Evolutionary conservation across 1,284 basidiomycete species (phyloP).

Genomic region (Phellopilus nigrolimitatus): DNA sequence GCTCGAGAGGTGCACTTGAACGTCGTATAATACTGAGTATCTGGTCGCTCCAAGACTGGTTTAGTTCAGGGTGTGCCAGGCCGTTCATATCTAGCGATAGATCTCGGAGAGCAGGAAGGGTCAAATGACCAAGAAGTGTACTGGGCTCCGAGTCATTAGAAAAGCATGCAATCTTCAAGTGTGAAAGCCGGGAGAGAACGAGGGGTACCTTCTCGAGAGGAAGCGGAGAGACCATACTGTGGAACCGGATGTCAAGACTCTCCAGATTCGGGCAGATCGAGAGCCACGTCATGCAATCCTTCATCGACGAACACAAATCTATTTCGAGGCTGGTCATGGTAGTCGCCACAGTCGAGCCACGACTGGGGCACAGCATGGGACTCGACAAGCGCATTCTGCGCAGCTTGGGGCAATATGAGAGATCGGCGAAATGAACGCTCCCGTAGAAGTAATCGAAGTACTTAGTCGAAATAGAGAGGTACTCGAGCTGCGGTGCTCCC

Average conservation of each 20-base stretch:
- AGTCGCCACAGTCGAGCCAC: neutral
- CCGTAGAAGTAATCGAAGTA: constrained; percentile 18
- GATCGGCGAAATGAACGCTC: constrained; percentile 10
- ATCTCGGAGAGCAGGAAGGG: constrained; percentile 7
- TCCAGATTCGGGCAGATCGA: constrained; percentile 15
- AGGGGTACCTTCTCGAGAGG: constrained; percentile 3
- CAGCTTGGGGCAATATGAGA: constrained; percentile 12
- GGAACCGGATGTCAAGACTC: constrained; percentile 9
- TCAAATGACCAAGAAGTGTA: constrained; percentile 11
- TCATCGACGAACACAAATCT: constrained; percentile 9
- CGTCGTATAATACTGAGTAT: constrained; percentile 5
- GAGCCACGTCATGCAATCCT: constrained; percentile 14
- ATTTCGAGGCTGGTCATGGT: constrained; percentile 15
- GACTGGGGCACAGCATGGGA: constrained; percentile 11
- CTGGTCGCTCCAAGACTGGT: constrained; percentile 7
- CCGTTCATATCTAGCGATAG: constrained; percentile 15
- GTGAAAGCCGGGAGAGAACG: neutral
- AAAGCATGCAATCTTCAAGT: constrained; percentile 11
- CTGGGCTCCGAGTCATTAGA: constrained; percentile 13
- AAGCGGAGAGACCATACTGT: constrained; percentile 1
- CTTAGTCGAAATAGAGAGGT: constrained; percentile 15
- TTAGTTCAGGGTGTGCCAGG: constrained; percentile 1
- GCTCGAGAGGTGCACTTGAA: neutral
- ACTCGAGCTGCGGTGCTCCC: constrained; percentile 14
- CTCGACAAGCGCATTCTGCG: constrained; percentile 8